phyloP scores from a whole-genome alignment of 768 basidiomycete species.

The Podaxis rugospora region DNA sequence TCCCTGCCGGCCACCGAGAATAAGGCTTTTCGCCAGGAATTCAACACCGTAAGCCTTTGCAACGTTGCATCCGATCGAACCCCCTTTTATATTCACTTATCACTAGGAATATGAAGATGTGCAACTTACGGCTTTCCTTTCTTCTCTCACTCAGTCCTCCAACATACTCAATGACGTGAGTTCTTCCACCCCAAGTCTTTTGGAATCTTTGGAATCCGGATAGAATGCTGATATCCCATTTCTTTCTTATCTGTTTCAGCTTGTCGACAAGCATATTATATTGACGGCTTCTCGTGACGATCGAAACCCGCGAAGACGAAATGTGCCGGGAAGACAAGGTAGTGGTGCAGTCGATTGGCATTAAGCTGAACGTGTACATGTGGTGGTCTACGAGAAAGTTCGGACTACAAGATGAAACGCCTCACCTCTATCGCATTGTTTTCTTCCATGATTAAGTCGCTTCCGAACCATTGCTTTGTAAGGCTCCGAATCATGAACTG shows the following conservation, averaged over 20 bases:
- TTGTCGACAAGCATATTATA: slow-evolving; percentile 78
- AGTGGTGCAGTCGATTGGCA: slow-evolving; percentile 45
- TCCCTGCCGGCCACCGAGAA: slow-evolving; percentile 86
- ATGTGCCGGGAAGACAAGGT: slow-evolving; percentile 37
- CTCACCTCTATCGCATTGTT: slow-evolving; percentile 10
- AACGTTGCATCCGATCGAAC: not conserved
- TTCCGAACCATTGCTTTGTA: not conserved
- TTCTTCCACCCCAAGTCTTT: not conserved
- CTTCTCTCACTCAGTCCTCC: slow-evolving; percentile 84
- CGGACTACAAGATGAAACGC: slow-evolving; percentile 6
- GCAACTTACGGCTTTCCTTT: slow-evolving; percentile 85
- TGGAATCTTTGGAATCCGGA: not conserved
- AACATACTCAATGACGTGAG: slow-evolving; percentile 86
- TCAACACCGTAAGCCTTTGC: slow-evolving; percentile 61
- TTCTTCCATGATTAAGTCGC: not conserved
- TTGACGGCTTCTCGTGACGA: slow-evolving; percentile 55
- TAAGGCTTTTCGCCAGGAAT: slow-evolving; percentile 80
- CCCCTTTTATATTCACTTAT: not conserved
- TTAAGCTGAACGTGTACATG: slow-evolving; percentile 39
- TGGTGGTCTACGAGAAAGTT: not conserved
- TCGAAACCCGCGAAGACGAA: slow-evolving; percentile 49
- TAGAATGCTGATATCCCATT: slow-evolving; percentile 5
- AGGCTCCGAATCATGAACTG: not conserved
- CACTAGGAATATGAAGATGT: slow-evolving; percentile 92
- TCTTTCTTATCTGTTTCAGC: slow-evolving; percentile 28